A percentile compares a stretch with the other conserved stretches of the same genome.
Conservation (phyloP, 176 grass and related monocot species). For the Miscanthus lutarioriparius region DNA sequence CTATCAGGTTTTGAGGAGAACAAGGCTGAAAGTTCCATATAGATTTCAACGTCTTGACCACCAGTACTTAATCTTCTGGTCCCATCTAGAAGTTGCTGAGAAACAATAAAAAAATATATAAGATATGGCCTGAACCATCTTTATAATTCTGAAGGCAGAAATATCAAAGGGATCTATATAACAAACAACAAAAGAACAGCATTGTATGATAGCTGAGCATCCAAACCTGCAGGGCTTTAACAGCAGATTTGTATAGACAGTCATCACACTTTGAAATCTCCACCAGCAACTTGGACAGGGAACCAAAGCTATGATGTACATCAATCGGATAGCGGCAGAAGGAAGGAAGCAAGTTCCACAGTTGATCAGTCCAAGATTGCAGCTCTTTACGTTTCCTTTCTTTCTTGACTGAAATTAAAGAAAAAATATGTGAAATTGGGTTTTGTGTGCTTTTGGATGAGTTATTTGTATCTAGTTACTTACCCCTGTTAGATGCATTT, state of each 20-base stretch:
- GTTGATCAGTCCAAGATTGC: slow-evolving; percentile 47
- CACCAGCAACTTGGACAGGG: slow-evolving; percentile 67
- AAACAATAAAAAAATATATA: slow-evolving; percentile 35
- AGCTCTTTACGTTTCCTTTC: slow-evolving; percentile 47
- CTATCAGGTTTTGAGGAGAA: slow-evolving; percentile 42
- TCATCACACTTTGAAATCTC: slow-evolving; percentile 53
- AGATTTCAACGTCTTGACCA: slow-evolving; percentile 51
- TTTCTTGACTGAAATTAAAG: slow-evolving; percentile 69
- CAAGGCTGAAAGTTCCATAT: slow-evolving; percentile 39
- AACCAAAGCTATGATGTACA: slow-evolving; percentile 53
- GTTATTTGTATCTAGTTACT: slow-evolving; percentile 23
- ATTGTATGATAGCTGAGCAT: slow-evolving; percentile 32
- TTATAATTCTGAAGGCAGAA: slow-evolving; percentile 11
- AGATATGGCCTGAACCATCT: slow-evolving; percentile 32
- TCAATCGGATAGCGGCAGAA: slow-evolving; percentile 82
- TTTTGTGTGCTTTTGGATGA: slow-evolving; percentile 15
- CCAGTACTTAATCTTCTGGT: slow-evolving; percentile 53
- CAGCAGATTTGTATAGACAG: slow-evolving; percentile 61
- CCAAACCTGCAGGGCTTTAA: slow-evolving; percentile 75
- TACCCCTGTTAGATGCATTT: slow-evolving; percentile 57
- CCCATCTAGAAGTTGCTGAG: slow-evolving; percentile 75
- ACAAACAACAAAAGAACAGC: slow-evolving; percentile 15
- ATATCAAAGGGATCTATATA: background rate
- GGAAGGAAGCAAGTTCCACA: slow-evolving; percentile 87
- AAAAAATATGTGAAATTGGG: slow-evolving; percentile 30